These are phyloP conservation scores for Exophiala alcalophila DNA, from an alignment of 2,329 filamentous ascomycete genomes.

Conservation along the genomic window DNA sequence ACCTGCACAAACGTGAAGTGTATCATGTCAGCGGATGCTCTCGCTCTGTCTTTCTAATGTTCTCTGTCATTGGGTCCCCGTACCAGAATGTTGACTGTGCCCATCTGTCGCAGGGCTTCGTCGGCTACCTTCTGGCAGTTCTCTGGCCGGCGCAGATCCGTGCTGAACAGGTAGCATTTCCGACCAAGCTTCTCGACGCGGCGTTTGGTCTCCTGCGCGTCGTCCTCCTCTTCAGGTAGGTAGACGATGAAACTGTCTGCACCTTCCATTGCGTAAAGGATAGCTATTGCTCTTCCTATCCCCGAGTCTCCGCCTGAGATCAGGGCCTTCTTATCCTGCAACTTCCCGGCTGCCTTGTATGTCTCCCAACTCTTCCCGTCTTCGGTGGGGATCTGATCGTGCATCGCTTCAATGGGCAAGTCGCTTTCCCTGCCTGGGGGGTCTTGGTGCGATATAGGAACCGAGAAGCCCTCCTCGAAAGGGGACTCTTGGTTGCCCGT, in stretches of 20 bases:
- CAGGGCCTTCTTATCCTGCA: slow-evolving; percentile 69
- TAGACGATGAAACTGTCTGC: slow-evolving; percentile 72
- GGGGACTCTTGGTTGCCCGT: slow-evolving; percentile 15
- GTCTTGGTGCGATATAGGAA: slow-evolving; percentile 53
- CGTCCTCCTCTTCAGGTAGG: slow-evolving; percentile 70
- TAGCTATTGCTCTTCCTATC: slow-evolving; percentile 71
- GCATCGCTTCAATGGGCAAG: slow-evolving; percentile 58
- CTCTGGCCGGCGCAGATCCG: slow-evolving; percentile 62
- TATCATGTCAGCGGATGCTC: background rate
- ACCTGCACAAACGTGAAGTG: no score
- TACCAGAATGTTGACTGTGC: slow-evolving; percentile 63
- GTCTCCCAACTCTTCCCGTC: slow-evolving; percentile 65
- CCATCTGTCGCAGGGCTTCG: slow-evolving; percentile 62
- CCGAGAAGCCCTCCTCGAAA: slow-evolving; percentile 31
- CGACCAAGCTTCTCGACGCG: slow-evolving; percentile 64
- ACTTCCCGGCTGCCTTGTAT: slow-evolving; percentile 73
- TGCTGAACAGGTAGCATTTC: slow-evolving; percentile 62
- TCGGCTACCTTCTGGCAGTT: slow-evolving; percentile 70
- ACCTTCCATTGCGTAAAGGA: slow-evolving; percentile 78
- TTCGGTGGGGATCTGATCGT: slow-evolving; percentile 64
- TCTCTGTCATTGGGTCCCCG: background rate
- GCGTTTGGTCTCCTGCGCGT: slow-evolving; percentile 71
- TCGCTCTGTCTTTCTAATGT: background rate
- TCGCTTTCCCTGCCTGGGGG: slow-evolving; percentile 54
- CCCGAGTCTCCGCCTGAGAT: slow-evolving; percentile 80